phyloP scores from a whole-genome alignment of 2,329 filamentous ascomycete genomes.

The Phialemoniopsis sp. region DNA sequence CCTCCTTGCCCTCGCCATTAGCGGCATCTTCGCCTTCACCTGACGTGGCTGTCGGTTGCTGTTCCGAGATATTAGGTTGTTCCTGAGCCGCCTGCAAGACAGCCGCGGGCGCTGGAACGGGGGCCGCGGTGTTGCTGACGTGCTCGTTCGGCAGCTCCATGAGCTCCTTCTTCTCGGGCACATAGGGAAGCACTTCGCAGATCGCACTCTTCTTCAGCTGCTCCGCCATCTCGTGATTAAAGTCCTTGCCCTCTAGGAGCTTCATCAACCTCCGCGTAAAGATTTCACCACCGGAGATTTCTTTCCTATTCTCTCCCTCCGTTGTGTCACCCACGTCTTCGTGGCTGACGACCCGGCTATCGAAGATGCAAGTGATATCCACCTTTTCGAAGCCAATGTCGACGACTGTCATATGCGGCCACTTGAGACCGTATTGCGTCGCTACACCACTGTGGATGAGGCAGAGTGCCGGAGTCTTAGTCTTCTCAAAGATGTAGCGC shows the following conservation, averaged over 20 bases:
- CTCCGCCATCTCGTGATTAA: slow-evolving; percentile 64
- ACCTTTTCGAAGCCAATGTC: slow-evolving; percentile 92
- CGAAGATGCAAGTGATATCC: slow-evolving; percentile 85
- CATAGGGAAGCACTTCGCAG: slow-evolving; percentile 63
- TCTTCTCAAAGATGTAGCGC: slow-evolving; percentile 95
- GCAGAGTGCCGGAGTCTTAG: slow-evolving; percentile 87
- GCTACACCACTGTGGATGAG: slow-evolving; percentile 87
- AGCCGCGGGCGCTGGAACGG: slow-evolving; percentile 21
- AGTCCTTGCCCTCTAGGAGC: slow-evolving; percentile 57
- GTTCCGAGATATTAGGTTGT: slow-evolving; percentile 23
- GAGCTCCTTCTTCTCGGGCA: slow-evolving; percentile 33
- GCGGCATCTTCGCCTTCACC: slow-evolving; percentile 24
- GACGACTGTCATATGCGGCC: slow-evolving; percentile 75
- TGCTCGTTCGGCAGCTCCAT: slow-evolving; percentile 45
- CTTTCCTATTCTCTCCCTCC: slow-evolving; percentile 28
- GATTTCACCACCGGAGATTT: slow-evolving; percentile 76
- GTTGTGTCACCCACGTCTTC: slow-evolving; percentile 57
- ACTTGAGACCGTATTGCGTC: slow-evolving; percentile 76
- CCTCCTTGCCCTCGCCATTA: slow-evolving; percentile 31
- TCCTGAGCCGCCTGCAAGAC: slow-evolving; percentile 27
- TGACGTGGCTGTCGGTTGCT: slow-evolving; percentile 11
- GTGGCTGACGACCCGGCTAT: slow-evolving; percentile 70
- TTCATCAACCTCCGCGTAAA: slow-evolving; percentile 73
- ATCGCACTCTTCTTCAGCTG: slow-evolving; percentile 64
- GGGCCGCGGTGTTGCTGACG: slow-evolving; percentile 6